phyloP scores from a whole-genome alignment of 805 yeast species.

The Cyberlindnera maclurae region DNA sequence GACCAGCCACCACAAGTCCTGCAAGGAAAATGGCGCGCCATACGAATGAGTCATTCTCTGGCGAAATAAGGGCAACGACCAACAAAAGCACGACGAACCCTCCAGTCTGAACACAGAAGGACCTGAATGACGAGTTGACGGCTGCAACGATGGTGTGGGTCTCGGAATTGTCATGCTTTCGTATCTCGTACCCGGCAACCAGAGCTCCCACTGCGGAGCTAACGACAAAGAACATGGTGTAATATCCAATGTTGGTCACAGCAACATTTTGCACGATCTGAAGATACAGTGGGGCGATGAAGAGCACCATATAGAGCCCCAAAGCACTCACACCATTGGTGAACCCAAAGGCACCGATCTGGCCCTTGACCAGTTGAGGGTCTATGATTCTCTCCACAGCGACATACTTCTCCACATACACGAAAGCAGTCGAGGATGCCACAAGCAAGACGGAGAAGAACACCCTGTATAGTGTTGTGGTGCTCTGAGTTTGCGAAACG shows the following conservation, averaged over 20 bases:
- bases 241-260: constrained; percentile 32
- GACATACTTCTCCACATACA: constrained; percentile 29
- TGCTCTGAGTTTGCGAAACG: constrained; percentile 23
- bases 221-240: constrained; percentile 35
- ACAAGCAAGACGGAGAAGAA: constrained; percentile 11
- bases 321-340: constrained; percentile 32
- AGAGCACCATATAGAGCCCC: constrained; percentile 29
- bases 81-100: constrained; percentile 15
- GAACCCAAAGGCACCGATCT: constrained; percentile 31
- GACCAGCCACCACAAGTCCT: constrained; percentile 28
- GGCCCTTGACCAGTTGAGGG: constrained; percentile 30
- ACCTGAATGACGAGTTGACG: constrained; percentile 9
- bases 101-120: constrained; percentile 12
- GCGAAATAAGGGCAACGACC: constrained; percentile 7
- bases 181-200: constrained; percentile 29
- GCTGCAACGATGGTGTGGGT: constrained; percentile 19
- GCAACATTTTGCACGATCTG: constrained; percentile 36
- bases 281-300: constrained; percentile 34
- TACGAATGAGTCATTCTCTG: constrained; percentile 3
- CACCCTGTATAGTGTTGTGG: constrained; percentile 8
- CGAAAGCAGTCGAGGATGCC: constrained; percentile 19
- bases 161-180: constrained; percentile 19
- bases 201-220: constrained; percentile 34
- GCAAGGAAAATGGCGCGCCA: constrained; percentile 22
- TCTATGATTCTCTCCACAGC: constrained; percentile 36